Evolutionary conservation across 148 eudicot genomes (phyloP).

Genomic region (Cornus controversa): DNA sequence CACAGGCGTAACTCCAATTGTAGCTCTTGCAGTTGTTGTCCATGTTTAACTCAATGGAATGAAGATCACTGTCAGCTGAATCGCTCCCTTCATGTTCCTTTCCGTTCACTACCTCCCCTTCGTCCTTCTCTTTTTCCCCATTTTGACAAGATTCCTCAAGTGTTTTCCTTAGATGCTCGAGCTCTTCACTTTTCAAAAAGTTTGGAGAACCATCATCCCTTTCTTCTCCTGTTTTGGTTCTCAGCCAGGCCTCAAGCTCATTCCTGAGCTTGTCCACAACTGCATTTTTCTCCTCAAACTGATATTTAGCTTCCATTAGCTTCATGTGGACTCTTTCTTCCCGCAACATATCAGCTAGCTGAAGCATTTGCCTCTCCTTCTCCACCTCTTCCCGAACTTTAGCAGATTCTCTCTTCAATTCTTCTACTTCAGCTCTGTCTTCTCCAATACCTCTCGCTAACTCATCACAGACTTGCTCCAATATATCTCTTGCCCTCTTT

Average conservation of each 20-base stretch:
- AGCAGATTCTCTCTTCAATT: constrained; percentile 54
- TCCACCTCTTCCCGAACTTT: constrained; percentile 73
- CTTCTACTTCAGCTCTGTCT: constrained; percentile 75
- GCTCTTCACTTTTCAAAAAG: constrained; percentile 42
- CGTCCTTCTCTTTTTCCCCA: constrained; percentile 22
- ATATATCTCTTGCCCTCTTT: constrained; percentile 65
- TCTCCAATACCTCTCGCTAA: constrained; percentile 74
- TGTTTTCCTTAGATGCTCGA: constrained; percentile 39
- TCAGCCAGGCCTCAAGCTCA: constrained; percentile 55
- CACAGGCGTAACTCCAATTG: constrained; percentile 48
- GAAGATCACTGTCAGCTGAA: constrained; percentile 71
- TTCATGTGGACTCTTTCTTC: constrained; percentile 98
- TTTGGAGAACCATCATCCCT: constrained; percentile 26
- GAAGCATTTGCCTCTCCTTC: constrained; percentile 86
- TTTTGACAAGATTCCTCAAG: constrained; percentile 28
- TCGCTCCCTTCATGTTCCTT: constrained; percentile 36
- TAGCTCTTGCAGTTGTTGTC: constrained; percentile 47
- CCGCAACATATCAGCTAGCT: constrained; percentile 74
- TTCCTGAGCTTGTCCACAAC: constrained; percentile 60
- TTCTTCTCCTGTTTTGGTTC: constrained; percentile 22
- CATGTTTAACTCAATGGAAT: constrained; percentile 77
- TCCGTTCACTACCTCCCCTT: constrained; percentile 17
- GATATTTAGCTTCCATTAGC: constrained; percentile 73
- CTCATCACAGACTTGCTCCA: constrained; percentile 87
- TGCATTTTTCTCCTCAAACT: constrained; percentile 82